Conservation (phyloP, 257 asterid species). For the Mentha longifolia region DNA sequence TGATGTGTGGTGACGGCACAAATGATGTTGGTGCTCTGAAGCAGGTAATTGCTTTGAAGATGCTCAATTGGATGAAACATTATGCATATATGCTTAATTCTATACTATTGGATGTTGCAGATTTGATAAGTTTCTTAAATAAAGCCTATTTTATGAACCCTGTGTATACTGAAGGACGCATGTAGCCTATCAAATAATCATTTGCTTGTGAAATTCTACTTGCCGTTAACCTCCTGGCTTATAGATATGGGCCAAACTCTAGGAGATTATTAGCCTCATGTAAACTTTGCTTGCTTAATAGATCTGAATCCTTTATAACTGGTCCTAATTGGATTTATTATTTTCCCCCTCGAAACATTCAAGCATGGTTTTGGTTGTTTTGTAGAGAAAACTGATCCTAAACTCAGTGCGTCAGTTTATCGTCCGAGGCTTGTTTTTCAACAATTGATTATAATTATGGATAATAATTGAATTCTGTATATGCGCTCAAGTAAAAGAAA, state of each 20-base stretch:
- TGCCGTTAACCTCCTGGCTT: too few relatives aligned
- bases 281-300: not conserved
- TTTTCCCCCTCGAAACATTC: too few relatives aligned
- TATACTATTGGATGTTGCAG: constrained; percentile 4
- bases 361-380: not conserved
- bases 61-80: constrained; percentile 12
- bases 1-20: constrained; percentile 99
- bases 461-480: too few relatives aligned
- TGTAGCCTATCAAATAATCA: not conserved
- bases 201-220: too few relatives aligned
- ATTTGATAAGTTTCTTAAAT: constrained; percentile 9
- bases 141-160: not conserved
- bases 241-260: constrained; percentile 3
- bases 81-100: not conserved
- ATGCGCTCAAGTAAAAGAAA: too few relatives aligned
- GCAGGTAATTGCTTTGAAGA: constrained; percentile 60
- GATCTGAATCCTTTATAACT: not conserved
- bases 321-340: too few relatives aligned
- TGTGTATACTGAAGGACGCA: not conserved
- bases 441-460: too few relatives aligned
- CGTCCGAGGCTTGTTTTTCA: not conserved
- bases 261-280: not conserved
- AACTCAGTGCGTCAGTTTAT: not conserved
- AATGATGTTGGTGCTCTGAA: constrained; percentile 98
- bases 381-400: too few relatives aligned